Conservation (phyloP, 2,329 filamentous ascomycete genomes). For the Alternaria sp. region DNA sequence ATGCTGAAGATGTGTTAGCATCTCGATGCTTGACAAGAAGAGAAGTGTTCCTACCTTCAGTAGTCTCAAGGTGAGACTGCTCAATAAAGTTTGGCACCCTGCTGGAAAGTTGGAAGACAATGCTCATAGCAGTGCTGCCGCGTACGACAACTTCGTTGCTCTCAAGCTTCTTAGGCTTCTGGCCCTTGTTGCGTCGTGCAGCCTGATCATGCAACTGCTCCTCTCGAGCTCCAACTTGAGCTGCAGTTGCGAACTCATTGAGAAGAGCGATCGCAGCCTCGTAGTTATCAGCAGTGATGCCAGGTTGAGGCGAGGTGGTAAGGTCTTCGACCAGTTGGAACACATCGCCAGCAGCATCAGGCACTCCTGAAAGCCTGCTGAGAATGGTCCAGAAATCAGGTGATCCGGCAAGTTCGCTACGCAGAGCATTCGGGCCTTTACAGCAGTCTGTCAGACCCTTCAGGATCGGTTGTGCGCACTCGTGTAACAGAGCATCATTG, state of each 20-base stretch:
- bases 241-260: constrained; percentile 87
- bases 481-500: constrained; percentile 75
- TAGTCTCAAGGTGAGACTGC: constrained; percentile 88
- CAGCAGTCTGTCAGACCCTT: constrained; percentile 83
- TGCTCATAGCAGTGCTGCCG: constrained; percentile 78
- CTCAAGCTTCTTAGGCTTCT: constrained; percentile 59
- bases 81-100: constrained; percentile 87
- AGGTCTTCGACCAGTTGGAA: constrained; percentile 87
- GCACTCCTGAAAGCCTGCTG: constrained; percentile 71
- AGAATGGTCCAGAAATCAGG: constrained; percentile 97
- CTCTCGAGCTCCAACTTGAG: constrained; percentile 71
- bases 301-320: constrained; percentile 71
- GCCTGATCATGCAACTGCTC: constrained; percentile 71
- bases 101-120: constrained; percentile 81
- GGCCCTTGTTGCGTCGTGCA: constrained; percentile 58
- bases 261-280: constrained; percentile 83
- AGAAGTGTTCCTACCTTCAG: constrained; percentile 66
- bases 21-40: background rate
- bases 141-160: constrained; percentile 76
- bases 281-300: constrained; percentile 95
- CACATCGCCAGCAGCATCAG: constrained; percentile 75
- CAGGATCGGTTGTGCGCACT: constrained; percentile 76
- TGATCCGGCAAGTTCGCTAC: constrained; percentile 92
- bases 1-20: constrained; percentile 62
- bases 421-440: constrained; percentile 74